Conservation (phyloP, 2,329 filamentous ascomycete species). For the Arthrobotrys sinensis region DNA sequence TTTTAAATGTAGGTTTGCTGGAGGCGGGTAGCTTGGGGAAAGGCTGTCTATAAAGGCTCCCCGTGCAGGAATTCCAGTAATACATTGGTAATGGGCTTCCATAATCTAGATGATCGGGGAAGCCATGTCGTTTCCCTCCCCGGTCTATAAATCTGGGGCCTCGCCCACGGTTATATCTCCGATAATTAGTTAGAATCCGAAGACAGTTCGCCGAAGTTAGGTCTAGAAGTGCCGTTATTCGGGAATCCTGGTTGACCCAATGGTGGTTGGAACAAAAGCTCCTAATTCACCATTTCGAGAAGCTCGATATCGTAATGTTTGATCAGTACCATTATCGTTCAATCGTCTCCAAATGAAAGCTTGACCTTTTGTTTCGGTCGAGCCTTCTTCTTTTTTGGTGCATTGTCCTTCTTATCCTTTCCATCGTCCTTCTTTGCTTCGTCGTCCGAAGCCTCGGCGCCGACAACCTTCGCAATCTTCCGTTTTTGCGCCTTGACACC, state of each 20-base stretch:
- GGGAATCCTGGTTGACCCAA: background rate
- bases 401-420: conserved; percentile 33
- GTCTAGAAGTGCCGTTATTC: too few relatives aligned
- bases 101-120: too few relatives aligned
- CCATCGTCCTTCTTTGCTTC: conserved; percentile 33
- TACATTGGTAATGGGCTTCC: too few relatives aligned
- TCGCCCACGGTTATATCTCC: too few relatives aligned
- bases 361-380: conserved; percentile 65
- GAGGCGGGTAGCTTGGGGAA: too few relatives aligned
- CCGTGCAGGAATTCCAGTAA: too few relatives aligned
- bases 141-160: too few relatives aligned
- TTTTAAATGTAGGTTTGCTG: too few relatives aligned
- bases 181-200: too few relatives aligned
- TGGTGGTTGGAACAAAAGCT: background rate
- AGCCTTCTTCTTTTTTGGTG: conserved; percentile 52
- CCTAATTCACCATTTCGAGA: background rate
- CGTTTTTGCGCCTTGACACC: conserved; percentile 61
- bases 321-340: background rate
- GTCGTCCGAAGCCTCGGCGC: conserved; percentile 33
- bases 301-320: background rate
- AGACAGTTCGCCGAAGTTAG: too few relatives aligned
- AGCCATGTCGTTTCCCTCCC: too few relatives aligned
- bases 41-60: too few relatives aligned
- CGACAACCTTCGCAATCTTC: conserved; percentile 61
- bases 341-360: conserved; percentile 62